Percentiles rank a stretch among this genome's conserved stretches.
Conservation (phyloP, 192 early-diverging fungal genomes). For the Coemansia sp. region DNA sequence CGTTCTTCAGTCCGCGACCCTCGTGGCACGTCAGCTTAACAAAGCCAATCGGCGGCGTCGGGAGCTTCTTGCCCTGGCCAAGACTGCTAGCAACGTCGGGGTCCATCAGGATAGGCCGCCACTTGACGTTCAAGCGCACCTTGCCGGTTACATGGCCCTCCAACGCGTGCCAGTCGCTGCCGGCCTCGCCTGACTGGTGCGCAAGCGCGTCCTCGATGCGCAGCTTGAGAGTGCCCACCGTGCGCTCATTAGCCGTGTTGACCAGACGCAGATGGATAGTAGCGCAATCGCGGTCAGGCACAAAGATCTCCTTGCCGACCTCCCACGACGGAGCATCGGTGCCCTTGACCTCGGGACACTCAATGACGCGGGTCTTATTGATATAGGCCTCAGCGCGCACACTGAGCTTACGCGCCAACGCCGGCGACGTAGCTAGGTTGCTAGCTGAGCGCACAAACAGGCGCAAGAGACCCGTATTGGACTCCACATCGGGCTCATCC, state of each 20-base stretch:
- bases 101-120: slow-evolving; percentile 79
- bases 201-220: slow-evolving; percentile 43
- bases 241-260: slow-evolving; percentile 47
- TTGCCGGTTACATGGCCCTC: slow-evolving; percentile 55
- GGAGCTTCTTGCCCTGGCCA: slow-evolving; percentile 47
- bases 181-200: slow-evolving; percentile 46
- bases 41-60: slow-evolving; percentile 70
- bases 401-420: slow-evolving; percentile 53
- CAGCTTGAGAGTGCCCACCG: slow-evolving; percentile 38
- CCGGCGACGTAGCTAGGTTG: slow-evolving; percentile 55
- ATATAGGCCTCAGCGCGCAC: slow-evolving; percentile 61
- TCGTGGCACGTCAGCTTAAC: slow-evolving; percentile 72
- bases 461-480: slow-evolving; percentile 69
- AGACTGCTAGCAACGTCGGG: slow-evolving; percentile 56
- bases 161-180: slow-evolving; percentile 66
- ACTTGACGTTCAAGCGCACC: slow-evolving; percentile 65
- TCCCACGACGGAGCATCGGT: slow-evolving; percentile 84
- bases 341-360: slow-evolving; percentile 66
- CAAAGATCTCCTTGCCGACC: slow-evolving; percentile 64
- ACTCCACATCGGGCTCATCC: slow-evolving; percentile 55
- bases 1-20: slow-evolving; percentile 79
- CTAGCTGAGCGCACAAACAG: slow-evolving; percentile 67
- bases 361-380: slow-evolving; percentile 52
- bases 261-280: slow-evolving; percentile 61
- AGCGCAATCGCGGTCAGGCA: slow-evolving; percentile 64